Evolutionary conservation across 306 rosid genomes (phyloP), one percentile per base, ranked within the genome.

Genomic region (Dalbergia oliveri): DNA sequence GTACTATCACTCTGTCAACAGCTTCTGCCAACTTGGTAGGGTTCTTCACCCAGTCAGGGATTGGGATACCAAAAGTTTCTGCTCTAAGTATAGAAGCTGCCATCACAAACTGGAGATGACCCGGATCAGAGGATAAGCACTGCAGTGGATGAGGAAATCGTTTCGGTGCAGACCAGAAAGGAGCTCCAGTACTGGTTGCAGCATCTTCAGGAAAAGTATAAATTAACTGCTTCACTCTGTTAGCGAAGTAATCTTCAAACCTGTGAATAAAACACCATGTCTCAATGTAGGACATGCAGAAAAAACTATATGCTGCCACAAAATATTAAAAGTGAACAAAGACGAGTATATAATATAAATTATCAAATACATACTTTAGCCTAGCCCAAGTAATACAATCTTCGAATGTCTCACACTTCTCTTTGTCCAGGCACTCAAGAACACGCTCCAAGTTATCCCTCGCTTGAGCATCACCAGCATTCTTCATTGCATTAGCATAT

Each of bases 141-240:
- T 86, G 89, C 65, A 93, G 83, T 5, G 99, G 93, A 58, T 15
- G 98, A 70, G 99, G 99, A 78, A 93, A 95, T 69, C 99, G 84
- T 83, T 95, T 95, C 5, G 99, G 99, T 43, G 99, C 99, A 59
- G 99, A 95, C 99, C 99, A 95, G 87, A 95, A 95, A 19, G 96
- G 96, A 68, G 91, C 90, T 68, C 99, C 99, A 23, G 91, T 95
- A 82, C 99, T 93, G 10, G 99, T 95, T 69, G 88, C 79, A 68
- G 99, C 98, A 87, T 95, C 94, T 87, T 95, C 99, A 33, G 99
- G 99, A 34, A 95, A 95, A 68, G 97, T 95, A 87, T 90, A 95
- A 45, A 77, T 82, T 85, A 95, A 88, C 87, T 95, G 99, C 90
- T 95, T 95, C 49, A 95, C 93, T 45, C 98, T 94, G 82, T 93